Evolutionary conservation across 75 land plant species (phyloP).

Genomic region (Pinus albicaulis): DNA sequence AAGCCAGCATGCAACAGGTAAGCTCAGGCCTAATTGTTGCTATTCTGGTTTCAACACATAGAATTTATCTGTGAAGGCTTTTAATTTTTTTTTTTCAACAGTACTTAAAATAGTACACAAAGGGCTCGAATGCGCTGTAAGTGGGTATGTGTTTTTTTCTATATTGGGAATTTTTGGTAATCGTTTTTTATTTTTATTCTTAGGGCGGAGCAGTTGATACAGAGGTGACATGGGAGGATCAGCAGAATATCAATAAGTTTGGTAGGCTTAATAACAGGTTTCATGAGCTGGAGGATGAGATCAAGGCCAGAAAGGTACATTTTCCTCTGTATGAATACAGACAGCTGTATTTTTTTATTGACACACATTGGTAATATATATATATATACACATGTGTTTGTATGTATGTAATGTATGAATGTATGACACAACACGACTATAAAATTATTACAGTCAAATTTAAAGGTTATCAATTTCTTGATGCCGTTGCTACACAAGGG

Average conservation of each 20-base stretch:
- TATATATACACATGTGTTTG: too few species aligned
- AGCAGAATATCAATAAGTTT: constrained; percentile 93
- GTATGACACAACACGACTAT: too few species aligned
- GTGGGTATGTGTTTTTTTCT: too few species aligned
- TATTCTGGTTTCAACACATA: not conserved
- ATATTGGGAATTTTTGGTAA: not conserved
- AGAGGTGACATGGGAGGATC: constrained; percentile 98
- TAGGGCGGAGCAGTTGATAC: constrained; percentile 80
- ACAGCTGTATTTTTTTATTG: not conserved
- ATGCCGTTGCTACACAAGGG: not conserved
- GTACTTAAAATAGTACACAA: too few species aligned
- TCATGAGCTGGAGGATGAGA: constrained; percentile 96
- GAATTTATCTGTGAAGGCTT: not conserved
- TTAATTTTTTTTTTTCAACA: not conserved
- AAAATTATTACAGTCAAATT: not conserved
- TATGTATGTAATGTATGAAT: too few species aligned
- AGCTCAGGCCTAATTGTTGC: not conserved
- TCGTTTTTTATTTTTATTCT: not conserved
- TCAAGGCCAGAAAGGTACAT: constrained; percentile 78
- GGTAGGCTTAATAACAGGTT: constrained; percentile 84
- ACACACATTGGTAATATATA: too few species aligned
- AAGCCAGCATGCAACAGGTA: constrained; percentile 6
- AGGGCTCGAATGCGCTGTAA: too few species aligned
- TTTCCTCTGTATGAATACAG: not conserved
- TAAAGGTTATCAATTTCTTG: not conserved